Base-by-base conservation (phyloP, 495 filamentous ascomycete genomes). In the Neurospora sp. region DNA sequence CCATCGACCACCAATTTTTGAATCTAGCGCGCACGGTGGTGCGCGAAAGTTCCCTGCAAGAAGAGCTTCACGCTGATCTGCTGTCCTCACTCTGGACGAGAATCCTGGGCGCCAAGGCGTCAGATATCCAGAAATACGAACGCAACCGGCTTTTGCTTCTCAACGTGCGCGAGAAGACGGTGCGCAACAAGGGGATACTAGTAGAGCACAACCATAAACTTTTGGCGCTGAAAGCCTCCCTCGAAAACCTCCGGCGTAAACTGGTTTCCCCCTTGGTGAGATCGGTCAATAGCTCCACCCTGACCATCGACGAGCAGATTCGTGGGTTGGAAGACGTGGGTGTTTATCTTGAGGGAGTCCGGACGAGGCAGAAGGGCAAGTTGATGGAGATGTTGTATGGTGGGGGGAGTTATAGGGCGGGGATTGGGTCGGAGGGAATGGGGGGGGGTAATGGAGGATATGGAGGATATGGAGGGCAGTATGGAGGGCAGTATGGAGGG, bases 11-110 rank as follows among this genome's bases (percentile, higher is more conserved):
- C 44, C 93, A 96, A 77, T 97, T 97, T 83, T 84, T 92, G 59
- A 97, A 96, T 77, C 85, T 97, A 0, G 92, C 92, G 53, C 91
- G 94, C 65, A 91, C 91, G n/a, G 93, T 97, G 10, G 88, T 91
- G 44, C 92, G 92, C 78, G 94, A 97, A 77, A 87, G 88, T 22
- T 91, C 92, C 74, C 84, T 88, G 39, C 93, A 97, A 75, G 93
- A 96, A 74, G 87, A 89, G 5, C 86, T 89, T 16, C 92, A 97
- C 77, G 88, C 85, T 73, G 92, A 96, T 71, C 86, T 96, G 76
- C 90, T 97, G 37, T 89, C 89, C 16, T n/a, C n/a, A n/a, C 86
- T 97, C 1, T 97, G 94, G 94, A 93, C 91, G 1, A 89, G 91
- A 37, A 88, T 97, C 6, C 87, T 97, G 0, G 93, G 93, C 0